Evolutionary conservation across 2,329 filamentous ascomycete species (phyloP).

Genomic region (Hymenoscyphus fraxineus): DNA sequence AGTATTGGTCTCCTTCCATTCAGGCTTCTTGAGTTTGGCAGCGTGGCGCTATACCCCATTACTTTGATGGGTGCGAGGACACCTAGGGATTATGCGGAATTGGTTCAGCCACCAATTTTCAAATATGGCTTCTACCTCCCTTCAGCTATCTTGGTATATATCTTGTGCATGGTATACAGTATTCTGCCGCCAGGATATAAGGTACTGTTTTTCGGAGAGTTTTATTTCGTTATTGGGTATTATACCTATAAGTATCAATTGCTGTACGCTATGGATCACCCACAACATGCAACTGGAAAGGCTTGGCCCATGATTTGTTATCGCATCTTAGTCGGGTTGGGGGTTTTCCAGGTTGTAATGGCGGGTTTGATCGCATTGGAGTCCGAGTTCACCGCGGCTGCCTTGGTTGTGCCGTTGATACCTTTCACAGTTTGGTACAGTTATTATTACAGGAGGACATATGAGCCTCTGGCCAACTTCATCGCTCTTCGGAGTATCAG

Average conservation of each 20-base stretch:
- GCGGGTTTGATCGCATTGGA: slow-evolving; percentile 77
- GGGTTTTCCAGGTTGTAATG: slow-evolving; percentile 90
- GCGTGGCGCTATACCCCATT: slow-evolving; percentile 78
- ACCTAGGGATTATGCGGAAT: slow-evolving; percentile 80
- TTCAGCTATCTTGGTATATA: slow-evolving; percentile 86
- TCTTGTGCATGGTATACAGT: slow-evolving; percentile 93
- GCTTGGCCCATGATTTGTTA: slow-evolving; percentile 98
- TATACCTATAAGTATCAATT: slow-evolving; percentile 97
- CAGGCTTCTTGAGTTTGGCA: slow-evolving; percentile 83
- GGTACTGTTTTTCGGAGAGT: slow-evolving; percentile 75
- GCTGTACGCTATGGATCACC: slow-evolving; percentile 96
- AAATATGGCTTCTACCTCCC: slow-evolving; percentile 96
- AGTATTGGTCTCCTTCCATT: slow-evolving; percentile 92
- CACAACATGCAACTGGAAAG: slow-evolving; percentile 86
- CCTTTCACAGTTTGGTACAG: slow-evolving; percentile 84
- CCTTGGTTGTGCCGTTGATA: slow-evolving; percentile 72
- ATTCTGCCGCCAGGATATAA: slow-evolving; percentile 75
- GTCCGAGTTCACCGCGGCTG: slow-evolving; percentile 67
- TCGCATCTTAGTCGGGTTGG: slow-evolving; percentile 77
- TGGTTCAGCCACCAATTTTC: slow-evolving; percentile 79
- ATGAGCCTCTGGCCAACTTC: slow-evolving; percentile 84
- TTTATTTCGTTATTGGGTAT: slow-evolving; percentile 80
- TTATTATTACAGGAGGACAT: slow-evolving; percentile 74
- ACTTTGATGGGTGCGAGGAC: slow-evolving; percentile 75
- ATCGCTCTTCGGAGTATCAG: slow-evolving; percentile 87